These are phyloP conservation scores for Zygnema cylindricum DNA, from an alignment of 139 green algal species.

Conservation along the genomic window DNA sequence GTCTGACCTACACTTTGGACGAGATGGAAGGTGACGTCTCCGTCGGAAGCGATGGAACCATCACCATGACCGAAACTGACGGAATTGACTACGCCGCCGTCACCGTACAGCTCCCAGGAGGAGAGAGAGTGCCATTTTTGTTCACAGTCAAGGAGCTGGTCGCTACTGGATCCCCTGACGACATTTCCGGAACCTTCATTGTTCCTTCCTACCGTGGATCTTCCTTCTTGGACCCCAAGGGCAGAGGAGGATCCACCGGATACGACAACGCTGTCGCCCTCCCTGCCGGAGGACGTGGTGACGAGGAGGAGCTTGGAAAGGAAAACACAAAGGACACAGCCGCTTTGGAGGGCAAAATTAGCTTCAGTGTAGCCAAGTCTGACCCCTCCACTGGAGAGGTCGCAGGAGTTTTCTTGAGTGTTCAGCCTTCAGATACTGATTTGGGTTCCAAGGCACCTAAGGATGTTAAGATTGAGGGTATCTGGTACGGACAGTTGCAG, in stretches of 20 bases:
- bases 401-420: constrained; percentile 95
- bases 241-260: constrained; percentile 90
- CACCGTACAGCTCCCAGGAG: constrained; percentile 97
- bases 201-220: constrained; percentile 98
- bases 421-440: constrained; percentile 99
- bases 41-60: constrained; percentile 76
- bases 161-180: constrained; percentile 82
- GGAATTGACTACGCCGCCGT: constrained; percentile 97
- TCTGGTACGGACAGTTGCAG: constrained; percentile 88
- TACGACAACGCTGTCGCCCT: constrained; percentile 97
- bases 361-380: constrained; percentile 94
- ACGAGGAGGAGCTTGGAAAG: constrained; percentile 88
- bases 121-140: constrained; percentile 98
- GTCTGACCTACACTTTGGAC: constrained; percentile 98
- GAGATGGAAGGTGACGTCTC: constrained; percentile 65
- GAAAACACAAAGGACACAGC: constrained; percentile 93
- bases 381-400: constrained; percentile 91
- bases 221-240: constrained; percentile 99
- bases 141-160: constrained; percentile 98
- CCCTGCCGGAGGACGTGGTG: constrained; percentile 75
- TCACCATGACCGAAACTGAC: constrained; percentile 94
- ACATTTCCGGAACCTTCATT: constrained; percentile 93
- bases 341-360: constrained; percentile 80
- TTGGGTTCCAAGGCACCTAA: constrained; percentile 97
- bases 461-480: constrained; percentile 98